These are phyloP conservation scores for Cronartium ribicola DNA, from an alignment of 1,284 basidiomycete species.

Conservation along the genomic window DNA sequence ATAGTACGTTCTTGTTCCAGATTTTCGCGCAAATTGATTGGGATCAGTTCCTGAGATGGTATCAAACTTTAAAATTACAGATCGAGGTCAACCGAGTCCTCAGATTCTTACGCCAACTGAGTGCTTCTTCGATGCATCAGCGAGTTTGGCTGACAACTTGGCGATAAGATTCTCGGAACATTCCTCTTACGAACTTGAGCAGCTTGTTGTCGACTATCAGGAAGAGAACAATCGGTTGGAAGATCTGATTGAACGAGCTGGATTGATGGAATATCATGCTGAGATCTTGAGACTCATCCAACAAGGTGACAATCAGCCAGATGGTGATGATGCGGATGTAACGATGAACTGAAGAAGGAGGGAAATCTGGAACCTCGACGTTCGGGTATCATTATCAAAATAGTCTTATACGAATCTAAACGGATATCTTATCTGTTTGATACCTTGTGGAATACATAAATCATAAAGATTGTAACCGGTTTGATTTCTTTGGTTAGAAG, in stretches of 20 bases:
- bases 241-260: slow-evolving; percentile 23
- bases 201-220: slow-evolving; percentile 19
- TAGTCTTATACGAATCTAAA: too few relatives aligned
- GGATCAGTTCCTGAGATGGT: background rate
- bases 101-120: slow-evolving; percentile 31
- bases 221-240: slow-evolving; percentile 24
- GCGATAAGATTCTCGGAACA: slow-evolving; percentile 34
- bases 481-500: too few relatives aligned
- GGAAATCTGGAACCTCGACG: too few relatives aligned
- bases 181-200: slow-evolving; percentile 28
- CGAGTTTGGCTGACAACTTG: slow-evolving; percentile 23
- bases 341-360: slow-evolving; percentile 10
- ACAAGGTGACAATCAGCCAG: slow-evolving; percentile 13
- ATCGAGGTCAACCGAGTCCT: slow-evolving; percentile 12
- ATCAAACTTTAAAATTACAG: slow-evolving; percentile 1
- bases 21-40: background rate
- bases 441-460: too few relatives aligned
- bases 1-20: slow-evolving; percentile 5
- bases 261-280: slow-evolving; percentile 31
- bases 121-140: slow-evolving; percentile 24
- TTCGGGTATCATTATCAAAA: too few relatives aligned
- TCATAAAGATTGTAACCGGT: too few relatives aligned
- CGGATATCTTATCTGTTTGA: too few relatives aligned
- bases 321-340: slow-evolving; percentile 4
- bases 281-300: slow-evolving; percentile 34